These are phyloP conservation scores for Fusarium sp. DNA, from an alignment of 2,329 filamentous ascomycete genomes.

Conservation along the genomic window DNA sequence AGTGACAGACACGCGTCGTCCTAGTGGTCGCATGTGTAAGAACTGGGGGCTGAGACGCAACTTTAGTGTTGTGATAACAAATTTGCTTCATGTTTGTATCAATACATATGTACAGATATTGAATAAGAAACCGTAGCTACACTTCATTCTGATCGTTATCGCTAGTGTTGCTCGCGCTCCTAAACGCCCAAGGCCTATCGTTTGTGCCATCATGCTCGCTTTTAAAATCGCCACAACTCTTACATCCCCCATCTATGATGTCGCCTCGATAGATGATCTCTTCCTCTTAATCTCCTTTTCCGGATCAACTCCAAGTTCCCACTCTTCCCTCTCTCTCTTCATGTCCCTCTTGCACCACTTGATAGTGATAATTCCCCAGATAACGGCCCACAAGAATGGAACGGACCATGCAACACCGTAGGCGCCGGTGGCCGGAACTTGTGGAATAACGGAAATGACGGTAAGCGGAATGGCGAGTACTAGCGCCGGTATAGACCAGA, in stretches of 20 bases:
- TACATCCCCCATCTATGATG: conserved; percentile 4
- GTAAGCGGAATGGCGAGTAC: conserved; percentile 54
- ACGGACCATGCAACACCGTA: conserved; percentile 57
- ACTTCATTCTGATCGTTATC: conserved; percentile 26
- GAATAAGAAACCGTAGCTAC: not conserved
- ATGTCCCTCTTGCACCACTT: conserved; percentile 55
- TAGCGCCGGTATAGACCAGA: conserved; percentile 57
- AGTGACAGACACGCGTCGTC: conserved; percentile 7
- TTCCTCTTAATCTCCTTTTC: conserved; percentile 39
- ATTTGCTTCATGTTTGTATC: conserved; percentile 19
- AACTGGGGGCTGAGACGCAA: not conserved
- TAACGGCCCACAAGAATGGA: conserved; percentile 53
- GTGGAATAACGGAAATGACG: conserved; percentile 52
- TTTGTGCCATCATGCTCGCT: conserved; percentile 25
- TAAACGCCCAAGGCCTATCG: conserved; percentile 21
- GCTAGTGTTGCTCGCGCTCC: not conserved
- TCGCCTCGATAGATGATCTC: conserved; percentile 18
- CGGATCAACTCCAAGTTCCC: conserved; percentile 49
- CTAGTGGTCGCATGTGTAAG: not conserved
- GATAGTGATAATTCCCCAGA: conserved; percentile 54
- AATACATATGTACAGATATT: conserved; percentile 14
- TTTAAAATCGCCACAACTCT: not conserved
- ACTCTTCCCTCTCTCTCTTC: conserved; percentile 54
- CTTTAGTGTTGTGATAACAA: not conserved
- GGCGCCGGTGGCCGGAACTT: conserved; percentile 52